These are phyloP conservation scores for Tricholoma terreum DNA, from an alignment of 768 basidiomycete genomes.

Conservation along the genomic window DNA sequence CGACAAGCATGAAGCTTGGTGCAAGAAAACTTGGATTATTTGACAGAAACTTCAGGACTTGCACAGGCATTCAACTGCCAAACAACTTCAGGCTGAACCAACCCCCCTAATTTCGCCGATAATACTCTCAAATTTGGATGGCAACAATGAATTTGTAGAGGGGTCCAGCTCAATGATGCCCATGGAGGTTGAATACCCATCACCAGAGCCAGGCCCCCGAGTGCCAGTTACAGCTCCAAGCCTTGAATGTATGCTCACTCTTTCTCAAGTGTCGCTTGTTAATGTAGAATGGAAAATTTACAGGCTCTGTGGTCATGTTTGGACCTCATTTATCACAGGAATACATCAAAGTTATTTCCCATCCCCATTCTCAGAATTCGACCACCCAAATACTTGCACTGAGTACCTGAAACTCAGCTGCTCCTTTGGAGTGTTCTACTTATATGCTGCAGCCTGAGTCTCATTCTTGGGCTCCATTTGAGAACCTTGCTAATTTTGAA, in stretches of 20 bases:
- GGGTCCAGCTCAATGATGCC: neutral
- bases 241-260: neutral
- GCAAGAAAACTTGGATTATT: too few relatives aligned
- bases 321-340: neutral
- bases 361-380: neutral
- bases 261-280: neutral
- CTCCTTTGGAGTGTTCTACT: neutral
- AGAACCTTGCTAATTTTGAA: constrained; percentile 11
- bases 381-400: neutral
- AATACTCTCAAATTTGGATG: neutral
- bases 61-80: too few relatives aligned
- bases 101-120: too few relatives aligned
- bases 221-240: neutral
- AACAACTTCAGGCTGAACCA: too few relatives aligned
- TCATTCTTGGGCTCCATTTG: constrained; percentile 14
- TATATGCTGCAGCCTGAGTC: constrained; percentile 2
- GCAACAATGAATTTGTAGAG: constrained; percentile 2
- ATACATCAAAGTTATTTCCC: constrained; percentile 2
- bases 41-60: too few relatives aligned
- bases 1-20: too few relatives aligned
- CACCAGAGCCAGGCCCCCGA: too few relatives aligned
- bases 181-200: too few relatives aligned
- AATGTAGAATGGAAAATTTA: neutral
- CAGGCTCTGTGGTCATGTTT: neutral
- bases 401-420: neutral